These are phyloP conservation scores for Acanthamoeba triangularis DNA, from an alignment of 208 protist species.

Conservation along the genomic window DNA sequence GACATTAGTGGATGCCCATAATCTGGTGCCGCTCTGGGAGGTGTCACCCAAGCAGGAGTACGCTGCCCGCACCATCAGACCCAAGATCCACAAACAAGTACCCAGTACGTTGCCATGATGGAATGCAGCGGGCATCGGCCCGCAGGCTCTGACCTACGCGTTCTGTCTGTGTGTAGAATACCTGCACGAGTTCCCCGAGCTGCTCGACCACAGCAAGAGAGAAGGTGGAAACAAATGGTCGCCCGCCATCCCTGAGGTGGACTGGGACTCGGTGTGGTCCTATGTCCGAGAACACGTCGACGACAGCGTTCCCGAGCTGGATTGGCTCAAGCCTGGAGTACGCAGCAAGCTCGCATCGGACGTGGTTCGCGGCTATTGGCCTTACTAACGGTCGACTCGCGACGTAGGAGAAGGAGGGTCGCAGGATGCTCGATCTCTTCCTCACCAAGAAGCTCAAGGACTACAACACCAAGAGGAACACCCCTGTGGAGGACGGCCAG, in stretches of 20 bases:
- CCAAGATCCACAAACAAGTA: constrained; percentile 80
- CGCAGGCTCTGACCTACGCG: neutral
- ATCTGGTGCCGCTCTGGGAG: constrained; percentile 83
- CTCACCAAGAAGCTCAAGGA: constrained; percentile 29
- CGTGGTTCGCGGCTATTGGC: too few species aligned
- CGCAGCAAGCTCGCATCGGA: too few species aligned
- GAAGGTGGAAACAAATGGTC: neutral
- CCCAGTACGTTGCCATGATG: neutral
- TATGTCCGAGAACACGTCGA: neutral
- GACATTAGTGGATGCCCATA: constrained; percentile 81
- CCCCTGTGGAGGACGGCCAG: neutral
- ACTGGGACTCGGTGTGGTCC: constrained; percentile 1
- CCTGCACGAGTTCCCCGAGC: constrained; percentile 44
- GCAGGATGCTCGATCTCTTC: neutral
- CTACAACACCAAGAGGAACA: constrained; percentile 29
- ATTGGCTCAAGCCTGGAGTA: constrained; percentile 58
- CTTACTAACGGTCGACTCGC: neutral
- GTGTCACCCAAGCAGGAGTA: constrained; percentile 85
- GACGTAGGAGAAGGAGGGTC: neutral
- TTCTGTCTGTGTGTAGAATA: constrained; percentile 34
- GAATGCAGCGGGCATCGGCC: neutral
- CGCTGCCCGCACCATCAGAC: constrained; percentile 82
- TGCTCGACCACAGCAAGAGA: neutral
- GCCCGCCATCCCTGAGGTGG: neutral
- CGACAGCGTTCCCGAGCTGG: constrained; percentile 6